A percentile compares a stretch with the other conserved stretches of the same genome.
phyloP scores from a whole-genome alignment of 2,329 filamentous ascomycete genomes.

The Raffaelea albimanens region DNA sequence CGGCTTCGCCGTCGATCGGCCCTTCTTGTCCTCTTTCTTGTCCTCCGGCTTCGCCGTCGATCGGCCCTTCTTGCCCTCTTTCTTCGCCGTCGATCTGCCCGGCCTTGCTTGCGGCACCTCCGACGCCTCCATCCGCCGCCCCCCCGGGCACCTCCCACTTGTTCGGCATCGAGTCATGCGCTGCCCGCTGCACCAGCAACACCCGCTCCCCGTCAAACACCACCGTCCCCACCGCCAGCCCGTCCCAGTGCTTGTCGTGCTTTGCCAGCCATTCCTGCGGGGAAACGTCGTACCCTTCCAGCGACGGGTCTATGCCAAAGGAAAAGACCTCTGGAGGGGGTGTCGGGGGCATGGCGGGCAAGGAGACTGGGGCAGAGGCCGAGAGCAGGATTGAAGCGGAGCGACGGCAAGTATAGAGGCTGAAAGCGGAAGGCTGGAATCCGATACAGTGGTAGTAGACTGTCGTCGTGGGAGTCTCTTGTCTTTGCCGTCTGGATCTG shows the following conservation, averaged over 20 bases:
- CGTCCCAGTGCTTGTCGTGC: conserved; percentile 12
- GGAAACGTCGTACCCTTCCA: conserved; percentile 14
- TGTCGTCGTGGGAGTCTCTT: too few relatives aligned
- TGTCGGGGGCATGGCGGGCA: background rate
- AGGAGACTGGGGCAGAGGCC: too few relatives aligned
- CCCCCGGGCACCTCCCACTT: conserved; percentile 34
- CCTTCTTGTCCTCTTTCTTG: background rate
- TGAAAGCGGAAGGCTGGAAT: too few relatives aligned
- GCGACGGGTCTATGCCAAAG: conserved; percentile 15
- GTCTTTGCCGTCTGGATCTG: too few relatives aligned
- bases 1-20: background rate
- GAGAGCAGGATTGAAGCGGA: too few relatives aligned
- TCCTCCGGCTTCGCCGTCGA: conserved; percentile 3
- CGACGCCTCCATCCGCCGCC: conserved; percentile 24
- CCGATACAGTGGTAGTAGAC: too few relatives aligned
- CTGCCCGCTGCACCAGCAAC: conserved; percentile 29
- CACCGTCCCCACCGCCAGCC: conserved; percentile 17
- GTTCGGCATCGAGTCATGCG: conserved; percentile 27
- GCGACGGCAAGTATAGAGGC: too few relatives aligned
- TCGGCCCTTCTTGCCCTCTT: conserved; percentile 22
- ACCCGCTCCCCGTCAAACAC: conserved; percentile 22
- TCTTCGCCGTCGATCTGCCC: conserved; percentile 17
- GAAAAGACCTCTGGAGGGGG: conserved; percentile 10
- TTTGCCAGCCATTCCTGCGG: conserved; percentile 12
- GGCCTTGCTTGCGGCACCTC: too few relatives aligned